Conservation (phyloP, 208 protist species). For the Trypanosoma theileri region DNA sequence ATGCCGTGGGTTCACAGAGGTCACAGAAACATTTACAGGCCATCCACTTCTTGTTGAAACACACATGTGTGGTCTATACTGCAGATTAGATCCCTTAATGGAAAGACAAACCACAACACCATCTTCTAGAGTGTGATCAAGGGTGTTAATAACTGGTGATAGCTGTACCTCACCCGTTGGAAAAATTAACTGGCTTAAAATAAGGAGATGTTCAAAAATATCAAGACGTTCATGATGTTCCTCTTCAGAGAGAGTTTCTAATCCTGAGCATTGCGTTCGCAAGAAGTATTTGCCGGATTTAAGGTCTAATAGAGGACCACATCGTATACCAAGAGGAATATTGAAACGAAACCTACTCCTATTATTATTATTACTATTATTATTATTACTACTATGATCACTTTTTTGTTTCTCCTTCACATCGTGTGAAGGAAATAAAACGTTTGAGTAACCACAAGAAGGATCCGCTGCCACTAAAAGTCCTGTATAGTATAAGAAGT, state of each 20-base stretch:
- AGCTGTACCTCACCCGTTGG: slow-evolving; percentile 20
- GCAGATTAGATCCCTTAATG: slow-evolving; percentile 43
- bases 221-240: slow-evolving; percentile 28
- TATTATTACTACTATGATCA: too few relatives aligned
- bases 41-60: slow-evolving; percentile 11
- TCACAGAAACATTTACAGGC: slow-evolving; percentile 8
- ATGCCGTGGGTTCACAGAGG: slow-evolving; percentile 5
- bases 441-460: slow-evolving; percentile 2
- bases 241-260: slow-evolving; percentile 18
- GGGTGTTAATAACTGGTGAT: slow-evolving; percentile 27
- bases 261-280: slow-evolving; percentile 12
- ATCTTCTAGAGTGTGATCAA: slow-evolving; percentile 32
- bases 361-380: too few relatives aligned
- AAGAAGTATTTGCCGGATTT: slow-evolving; percentile 7
- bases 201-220: slow-evolving; percentile 24
- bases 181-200: slow-evolving; percentile 25
- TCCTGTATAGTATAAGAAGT: slow-evolving; percentile 43
- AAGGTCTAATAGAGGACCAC: slow-evolving; percentile 18
- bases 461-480: slow-evolving; percentile 13
- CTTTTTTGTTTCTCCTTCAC: slow-evolving; percentile 4
- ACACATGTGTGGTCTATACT: slow-evolving; percentile 41
- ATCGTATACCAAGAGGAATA: slow-evolving; percentile 32
- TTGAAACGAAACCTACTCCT: slow-evolving; percentile 7
- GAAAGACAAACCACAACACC: slow-evolving; percentile 27
- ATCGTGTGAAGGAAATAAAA: neutral